Base-by-base conservation (phyloP, 2,329 filamentous ascomycete species). In the Zasmidium citrigriseum region DNA sequence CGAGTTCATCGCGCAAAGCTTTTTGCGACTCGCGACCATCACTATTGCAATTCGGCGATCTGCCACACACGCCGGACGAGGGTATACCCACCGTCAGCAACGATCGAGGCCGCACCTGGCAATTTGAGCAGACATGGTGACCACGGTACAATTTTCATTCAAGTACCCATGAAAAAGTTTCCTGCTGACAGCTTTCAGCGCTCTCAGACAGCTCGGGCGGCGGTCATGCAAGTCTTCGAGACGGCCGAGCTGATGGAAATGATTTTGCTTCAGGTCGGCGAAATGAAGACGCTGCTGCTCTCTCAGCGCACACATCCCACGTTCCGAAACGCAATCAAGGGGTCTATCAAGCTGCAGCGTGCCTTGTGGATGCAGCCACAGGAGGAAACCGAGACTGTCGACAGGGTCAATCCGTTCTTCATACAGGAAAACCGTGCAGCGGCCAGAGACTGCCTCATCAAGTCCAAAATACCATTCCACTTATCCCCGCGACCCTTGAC, bases 281-380 rank as follows among this genome's bases (percentile, higher is more conserved):
- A 41, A 4, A 16, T 41, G 34, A 41, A 41, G 34, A 41, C 34
- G 5, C 12, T 70, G 9, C 63, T 70, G 23, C 58, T 68, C 46
- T 54, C 57, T 22, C 68, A 70, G 48, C 61, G 67, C 11, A 61
- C 64, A 45, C 64, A 58, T 46, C 53, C 41, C 12, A 46, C 58
- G 41, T 70, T 67, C 64, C 56, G 57, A 20, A 27, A 54, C 38
- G 56, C 62, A 7, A 65, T 68, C 49, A 45, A 46, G 29, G 45
- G 55, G 46, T 67, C 64, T 12, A 57, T 57, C 2, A 58, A 56
- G 16, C 54, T 70, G 34, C 68, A 69, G 50, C 63, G 58, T n/a
- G 16, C 16, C 4, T n/a, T 41, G 4, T 41, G 34, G 34, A 4
- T 41, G 16, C 16, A 4, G 34, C 34, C 34, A 16, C 7, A 9